A percentile compares a stretch with the other conserved stretches of the same genome.
Conservation (phyloP, 116 monocot species). For the Phalaenopsis hybrid region DNA sequence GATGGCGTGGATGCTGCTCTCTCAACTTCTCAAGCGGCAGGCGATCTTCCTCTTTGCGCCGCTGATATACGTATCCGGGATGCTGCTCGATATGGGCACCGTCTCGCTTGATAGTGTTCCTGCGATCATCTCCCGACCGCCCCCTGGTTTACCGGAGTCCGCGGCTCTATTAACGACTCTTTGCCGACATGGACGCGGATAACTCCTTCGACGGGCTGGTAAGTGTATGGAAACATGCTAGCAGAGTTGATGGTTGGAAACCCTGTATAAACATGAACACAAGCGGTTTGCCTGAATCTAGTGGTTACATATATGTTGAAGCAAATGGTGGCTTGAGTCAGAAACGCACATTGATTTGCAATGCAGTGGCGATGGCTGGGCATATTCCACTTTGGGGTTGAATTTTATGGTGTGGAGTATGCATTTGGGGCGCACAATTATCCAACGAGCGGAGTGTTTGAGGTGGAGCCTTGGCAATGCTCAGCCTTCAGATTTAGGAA, state of each 20-base stretch:
- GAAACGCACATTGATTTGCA: slow-evolving; percentile 89
- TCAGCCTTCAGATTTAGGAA: too few relatives aligned
- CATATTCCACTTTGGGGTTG: too few relatives aligned
- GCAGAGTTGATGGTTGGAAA: slow-evolving; percentile 72
- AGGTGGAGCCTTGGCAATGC: too few relatives aligned
- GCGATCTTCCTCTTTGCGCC: slow-evolving; percentile 93
- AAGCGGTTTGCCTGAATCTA: slow-evolving; percentile 71
- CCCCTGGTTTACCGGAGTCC: slow-evolving; percentile 82
- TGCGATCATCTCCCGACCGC: slow-evolving; percentile 48
- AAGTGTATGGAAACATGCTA: slow-evolving; percentile 81
- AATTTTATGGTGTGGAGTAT: too few relatives aligned
- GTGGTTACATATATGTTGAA: slow-evolving; percentile 94
- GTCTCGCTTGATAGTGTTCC: slow-evolving; percentile 80
- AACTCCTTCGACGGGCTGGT: slow-evolving; percentile 55
- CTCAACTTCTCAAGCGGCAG: slow-evolving; percentile 65
- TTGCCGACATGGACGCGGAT: slow-evolving; percentile 62
- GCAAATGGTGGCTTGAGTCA: slow-evolving; percentile 99
- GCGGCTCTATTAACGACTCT: slow-evolving; percentile 58
- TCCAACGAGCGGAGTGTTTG: too few relatives aligned
- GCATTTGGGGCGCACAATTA: too few relatives aligned
- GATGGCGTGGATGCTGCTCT: slow-evolving; percentile 44
- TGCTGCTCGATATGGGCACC: slow-evolving; percentile 86
- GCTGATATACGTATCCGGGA: slow-evolving; percentile 75
- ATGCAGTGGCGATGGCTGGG: not conserved
- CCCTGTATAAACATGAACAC: slow-evolving; percentile 59